Evolutionary conservation across 176 grass and related monocot genomes (phyloP).

Genomic region (Eleusine indica): DNA sequence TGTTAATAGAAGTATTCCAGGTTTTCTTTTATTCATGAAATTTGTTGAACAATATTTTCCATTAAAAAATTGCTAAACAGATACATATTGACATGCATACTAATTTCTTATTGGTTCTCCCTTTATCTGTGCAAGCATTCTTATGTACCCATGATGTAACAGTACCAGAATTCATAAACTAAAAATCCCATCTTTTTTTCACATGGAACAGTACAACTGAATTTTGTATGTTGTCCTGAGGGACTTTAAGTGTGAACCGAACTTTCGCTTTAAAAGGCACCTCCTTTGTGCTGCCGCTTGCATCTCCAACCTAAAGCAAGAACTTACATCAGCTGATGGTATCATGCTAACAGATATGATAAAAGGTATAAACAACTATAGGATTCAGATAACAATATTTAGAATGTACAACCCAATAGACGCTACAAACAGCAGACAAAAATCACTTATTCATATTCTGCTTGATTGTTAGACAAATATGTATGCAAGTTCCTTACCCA

Average conservation of each 20-base stretch:
- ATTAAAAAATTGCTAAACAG: not conserved
- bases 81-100: slow-evolving; percentile 19
- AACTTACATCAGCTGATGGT: slow-evolving; percentile 31
- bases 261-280: slow-evolving; percentile 76
- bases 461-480: not conserved
- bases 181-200: slow-evolving; percentile 99
- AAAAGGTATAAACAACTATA: not conserved
- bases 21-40: not conserved
- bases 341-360: slow-evolving; percentile 7
- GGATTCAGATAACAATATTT: not conserved
- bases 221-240: slow-evolving; percentile 58
- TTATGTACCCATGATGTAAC: slow-evolving; percentile 6
- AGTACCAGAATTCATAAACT: slow-evolving; percentile 28
- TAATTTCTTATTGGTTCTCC: slow-evolving; percentile 8
- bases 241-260: slow-evolving; percentile 70
- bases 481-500: slow-evolving; percentile 55
- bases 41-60: not conserved
- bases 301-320: slow-evolving; percentile 71
- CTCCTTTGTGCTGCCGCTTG: slow-evolving; percentile 63
- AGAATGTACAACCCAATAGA: not conserved
- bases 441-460: not conserved
- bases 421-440: not conserved
- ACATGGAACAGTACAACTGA: slow-evolving; percentile 69
- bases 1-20: not conserved
- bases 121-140: not conserved